Evolutionary conservation across 345 rosid species (phyloP).

Genomic region (Reutealis trisperma): DNA sequence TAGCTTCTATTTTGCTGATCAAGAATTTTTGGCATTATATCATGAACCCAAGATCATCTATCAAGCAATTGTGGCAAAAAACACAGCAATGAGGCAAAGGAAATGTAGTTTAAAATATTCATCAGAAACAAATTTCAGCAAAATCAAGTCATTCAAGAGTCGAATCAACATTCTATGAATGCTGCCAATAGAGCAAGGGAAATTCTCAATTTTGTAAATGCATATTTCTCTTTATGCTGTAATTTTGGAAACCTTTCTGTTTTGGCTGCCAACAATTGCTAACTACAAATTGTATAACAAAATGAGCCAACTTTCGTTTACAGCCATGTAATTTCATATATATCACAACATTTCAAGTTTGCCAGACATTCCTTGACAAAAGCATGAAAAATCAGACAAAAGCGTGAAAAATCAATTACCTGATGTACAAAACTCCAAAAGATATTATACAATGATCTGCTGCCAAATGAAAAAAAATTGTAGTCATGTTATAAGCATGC

Average conservation of each 20-base stretch:
- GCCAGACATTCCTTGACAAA: constrained; percentile 6
- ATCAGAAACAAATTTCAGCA: background rate
- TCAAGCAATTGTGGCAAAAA: no score
- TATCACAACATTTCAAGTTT: constrained; percentile 7
- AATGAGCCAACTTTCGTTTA: background rate
- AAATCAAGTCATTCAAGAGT: background rate
- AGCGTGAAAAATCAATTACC: constrained; percentile 1
- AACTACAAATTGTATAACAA: background rate
- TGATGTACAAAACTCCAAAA: constrained; percentile 3
- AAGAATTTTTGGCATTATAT: no score
- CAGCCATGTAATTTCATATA: constrained; percentile 2
- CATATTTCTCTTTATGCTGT: background rate
- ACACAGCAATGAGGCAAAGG: no score
- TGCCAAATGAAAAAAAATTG: background rate
- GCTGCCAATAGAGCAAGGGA: background rate
- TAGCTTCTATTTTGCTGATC: no score
- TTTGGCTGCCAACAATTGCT: background rate
- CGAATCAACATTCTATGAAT: background rate
- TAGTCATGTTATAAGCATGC: constrained; percentile 5
- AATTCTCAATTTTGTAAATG: background rate
- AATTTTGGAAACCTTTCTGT: background rate
- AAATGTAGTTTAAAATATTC: background rate
- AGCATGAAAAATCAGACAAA: background rate
- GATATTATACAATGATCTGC: constrained; percentile 1
- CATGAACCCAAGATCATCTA: no score